Percentiles rank a stretch among this genome's conserved stretches.
Evolutionary conservation across 768 basidiomycete species (phyloP).

Genomic region (Erythrobasidium yunnanense): DNA sequence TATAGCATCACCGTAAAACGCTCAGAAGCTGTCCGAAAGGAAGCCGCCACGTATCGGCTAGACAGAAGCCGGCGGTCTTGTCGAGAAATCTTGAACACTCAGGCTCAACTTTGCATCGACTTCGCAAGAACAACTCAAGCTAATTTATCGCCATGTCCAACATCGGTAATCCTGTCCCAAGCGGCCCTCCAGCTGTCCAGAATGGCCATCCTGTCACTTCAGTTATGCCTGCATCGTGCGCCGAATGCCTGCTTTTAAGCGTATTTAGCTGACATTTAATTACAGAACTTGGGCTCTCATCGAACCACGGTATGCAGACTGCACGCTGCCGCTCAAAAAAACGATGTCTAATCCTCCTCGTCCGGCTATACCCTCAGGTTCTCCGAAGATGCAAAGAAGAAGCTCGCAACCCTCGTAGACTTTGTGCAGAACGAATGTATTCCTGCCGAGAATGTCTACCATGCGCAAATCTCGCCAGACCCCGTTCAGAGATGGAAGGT

Average conservation of each 20-base stretch:
- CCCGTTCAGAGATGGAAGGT: constrained; percentile 69
- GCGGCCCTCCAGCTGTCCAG: constrained; percentile 13
- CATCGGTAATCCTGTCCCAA: not conserved
- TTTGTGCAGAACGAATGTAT: constrained; percentile 86
- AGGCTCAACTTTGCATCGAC: not conserved
- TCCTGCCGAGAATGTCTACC: constrained; percentile 60
- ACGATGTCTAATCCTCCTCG: constrained; percentile 24
- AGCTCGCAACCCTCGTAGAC: constrained; percentile 64
- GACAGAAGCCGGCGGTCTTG: no score
- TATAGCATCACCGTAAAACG: no score
- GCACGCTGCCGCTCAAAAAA: not conserved
- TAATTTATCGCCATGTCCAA: not conserved
- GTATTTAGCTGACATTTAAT: not conserved
- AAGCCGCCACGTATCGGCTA: no score
- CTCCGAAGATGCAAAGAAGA: constrained; percentile 77
- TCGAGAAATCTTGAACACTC: not conserved
- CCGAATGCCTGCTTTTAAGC: not conserved
- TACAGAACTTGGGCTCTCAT: constrained; percentile 27
- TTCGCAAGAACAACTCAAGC: not conserved
- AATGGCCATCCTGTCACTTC: constrained; percentile 26
- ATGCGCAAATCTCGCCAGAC: constrained; percentile 69
- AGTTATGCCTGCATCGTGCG: constrained; percentile 18
- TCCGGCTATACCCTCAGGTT: constrained; percentile 69
- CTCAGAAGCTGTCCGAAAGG: no score
- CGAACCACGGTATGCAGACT: constrained; percentile 24